Evolutionary conservation across 2,329 filamentous ascomycete species (phyloP).

Genomic region (Cercospora zeae-maydis): DNA sequence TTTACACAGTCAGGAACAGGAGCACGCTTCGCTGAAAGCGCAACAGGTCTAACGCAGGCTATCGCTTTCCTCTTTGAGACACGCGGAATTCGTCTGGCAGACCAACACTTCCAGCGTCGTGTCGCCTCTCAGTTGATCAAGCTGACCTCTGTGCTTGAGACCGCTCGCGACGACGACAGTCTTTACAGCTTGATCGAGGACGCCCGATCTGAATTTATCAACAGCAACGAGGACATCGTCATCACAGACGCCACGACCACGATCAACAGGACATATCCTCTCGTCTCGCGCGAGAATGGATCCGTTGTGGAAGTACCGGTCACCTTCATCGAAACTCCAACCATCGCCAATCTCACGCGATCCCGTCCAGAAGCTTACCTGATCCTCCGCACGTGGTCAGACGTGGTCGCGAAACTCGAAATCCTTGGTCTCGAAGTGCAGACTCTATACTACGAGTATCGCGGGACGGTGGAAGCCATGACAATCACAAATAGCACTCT

Average conservation of each 20-base stretch:
- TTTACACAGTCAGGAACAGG: conserved; percentile 18
- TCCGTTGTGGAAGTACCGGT: conserved; percentile 36
- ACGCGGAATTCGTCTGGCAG: conserved; percentile 37
- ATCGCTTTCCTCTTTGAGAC: conserved; percentile 38
- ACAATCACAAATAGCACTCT: conserved; percentile 36
- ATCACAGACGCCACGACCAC: conserved; percentile 34
- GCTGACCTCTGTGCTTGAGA: conserved; percentile 38
- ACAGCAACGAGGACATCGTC: conserved; percentile 33
- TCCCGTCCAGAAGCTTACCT: conserved; percentile 37
- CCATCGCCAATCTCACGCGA: conserved; percentile 37
- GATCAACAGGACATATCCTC: conserved; percentile 31
- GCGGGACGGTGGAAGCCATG: conserved; percentile 35
- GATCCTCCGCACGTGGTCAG: conserved; percentile 38
- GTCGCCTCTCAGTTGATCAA: conserved; percentile 34
- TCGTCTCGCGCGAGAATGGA: conserved; percentile 35
- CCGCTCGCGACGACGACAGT: conserved; percentile 32
- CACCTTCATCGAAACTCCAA: conserved; percentile 36
- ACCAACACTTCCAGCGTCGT: conserved; percentile 37
- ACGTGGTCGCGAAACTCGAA: conserved; percentile 35
- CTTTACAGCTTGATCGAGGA: conserved; percentile 35
- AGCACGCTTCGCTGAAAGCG: conserved; percentile 27
- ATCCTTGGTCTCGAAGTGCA: conserved; percentile 37
- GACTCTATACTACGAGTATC: conserved; percentile 31
- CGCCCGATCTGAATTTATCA: conserved; percentile 30
- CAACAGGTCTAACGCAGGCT: conserved; percentile 38